These are phyloP conservation scores for Gamsiella multidivaricata DNA, from an alignment of 192 early-diverging fungal species.

Conservation along the genomic window DNA sequence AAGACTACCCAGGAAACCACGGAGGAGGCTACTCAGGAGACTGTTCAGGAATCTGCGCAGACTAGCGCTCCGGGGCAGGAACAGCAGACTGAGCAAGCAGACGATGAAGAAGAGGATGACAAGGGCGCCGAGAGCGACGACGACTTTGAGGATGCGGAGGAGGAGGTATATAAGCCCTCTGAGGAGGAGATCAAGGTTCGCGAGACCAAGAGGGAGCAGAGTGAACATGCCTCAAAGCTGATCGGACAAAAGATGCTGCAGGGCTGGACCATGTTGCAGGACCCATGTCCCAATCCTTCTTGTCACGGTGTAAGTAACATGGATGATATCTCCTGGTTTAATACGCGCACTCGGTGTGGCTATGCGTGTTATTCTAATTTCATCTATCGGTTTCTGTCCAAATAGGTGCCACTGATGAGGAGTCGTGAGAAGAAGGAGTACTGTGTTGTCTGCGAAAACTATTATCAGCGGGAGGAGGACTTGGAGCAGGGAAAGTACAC, in stretches of 20 bases:
- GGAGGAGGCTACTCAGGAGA: background rate
- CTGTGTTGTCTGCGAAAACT: constrained; percentile 57
- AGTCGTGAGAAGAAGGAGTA: constrained; percentile 56
- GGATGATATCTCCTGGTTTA: too few species aligned
- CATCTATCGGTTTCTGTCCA: background rate
- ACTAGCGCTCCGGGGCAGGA: constrained; percentile 3
- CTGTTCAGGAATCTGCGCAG: background rate
- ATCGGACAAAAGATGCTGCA: constrained; percentile 69
- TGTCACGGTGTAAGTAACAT: constrained; percentile 61
- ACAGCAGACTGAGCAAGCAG: background rate
- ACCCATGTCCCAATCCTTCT: constrained; percentile 61
- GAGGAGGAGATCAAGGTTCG: constrained; percentile 45
- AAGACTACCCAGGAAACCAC: constrained; percentile 4
- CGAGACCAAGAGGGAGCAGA: constrained; percentile 57
- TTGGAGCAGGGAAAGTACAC: constrained; percentile 49
- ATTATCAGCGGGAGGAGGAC: constrained; percentile 47
- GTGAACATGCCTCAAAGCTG: constrained; percentile 58
- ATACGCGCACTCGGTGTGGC: background rate
- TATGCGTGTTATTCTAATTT: background rate
- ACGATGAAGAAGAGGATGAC: constrained; percentile 25
- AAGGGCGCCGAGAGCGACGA: constrained; percentile 43
- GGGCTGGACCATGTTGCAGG: constrained; percentile 67
- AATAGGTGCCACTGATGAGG: constrained; percentile 48
- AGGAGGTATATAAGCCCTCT: constrained; percentile 41
- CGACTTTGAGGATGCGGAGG: constrained; percentile 49